These are phyloP conservation scores for Strigomonas oncopelti DNA, from an alignment of 208 protist genomes.

Conservation along the genomic window DNA sequence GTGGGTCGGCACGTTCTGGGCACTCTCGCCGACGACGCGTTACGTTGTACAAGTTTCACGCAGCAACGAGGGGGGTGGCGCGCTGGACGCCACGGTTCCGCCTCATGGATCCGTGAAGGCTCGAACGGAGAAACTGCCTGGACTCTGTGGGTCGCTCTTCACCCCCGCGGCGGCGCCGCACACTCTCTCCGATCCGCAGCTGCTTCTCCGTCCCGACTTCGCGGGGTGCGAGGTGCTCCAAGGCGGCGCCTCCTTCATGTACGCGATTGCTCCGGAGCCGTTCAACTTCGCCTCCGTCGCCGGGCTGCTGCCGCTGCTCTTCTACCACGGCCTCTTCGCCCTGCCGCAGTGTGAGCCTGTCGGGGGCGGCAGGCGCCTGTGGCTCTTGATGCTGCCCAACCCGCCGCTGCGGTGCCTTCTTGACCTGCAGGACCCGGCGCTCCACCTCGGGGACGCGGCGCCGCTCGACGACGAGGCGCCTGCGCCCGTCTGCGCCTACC, in stretches of 20 bases:
- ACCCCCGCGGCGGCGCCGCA: background rate
- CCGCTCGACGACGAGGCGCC: background rate
- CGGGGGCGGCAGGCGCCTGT: constrained; percentile 6
- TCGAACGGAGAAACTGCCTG: too few relatives aligned
- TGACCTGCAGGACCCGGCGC: constrained; percentile 16
- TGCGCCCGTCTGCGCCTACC: background rate
- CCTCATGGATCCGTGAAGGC: too few relatives aligned
- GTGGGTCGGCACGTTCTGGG: too few relatives aligned
- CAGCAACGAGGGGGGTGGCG: too few relatives aligned
- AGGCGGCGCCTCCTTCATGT: constrained; percentile 19
- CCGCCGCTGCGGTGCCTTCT: constrained; percentile 32
- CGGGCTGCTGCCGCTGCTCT: constrained; percentile 22
- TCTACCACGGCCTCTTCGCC: constrained; percentile 68
- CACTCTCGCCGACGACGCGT: too few relatives aligned
- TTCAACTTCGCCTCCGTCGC: constrained; percentile 13
- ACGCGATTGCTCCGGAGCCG: constrained; percentile 22
- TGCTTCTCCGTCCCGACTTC: constrained; percentile 45
- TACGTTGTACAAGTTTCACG: too few relatives aligned
- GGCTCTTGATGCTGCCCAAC: constrained; percentile 44
- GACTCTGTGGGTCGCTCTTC: background rate
- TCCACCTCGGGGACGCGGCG: background rate
- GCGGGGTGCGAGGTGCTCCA: constrained; percentile 40
- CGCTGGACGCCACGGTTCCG: too few relatives aligned
- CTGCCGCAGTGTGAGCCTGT: constrained; percentile 26
- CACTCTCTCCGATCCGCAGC: constrained; percentile 15